Evolutionary conservation across 768 basidiomycete species (phyloP).

Genomic region (Tricholoma matsutake): DNA sequence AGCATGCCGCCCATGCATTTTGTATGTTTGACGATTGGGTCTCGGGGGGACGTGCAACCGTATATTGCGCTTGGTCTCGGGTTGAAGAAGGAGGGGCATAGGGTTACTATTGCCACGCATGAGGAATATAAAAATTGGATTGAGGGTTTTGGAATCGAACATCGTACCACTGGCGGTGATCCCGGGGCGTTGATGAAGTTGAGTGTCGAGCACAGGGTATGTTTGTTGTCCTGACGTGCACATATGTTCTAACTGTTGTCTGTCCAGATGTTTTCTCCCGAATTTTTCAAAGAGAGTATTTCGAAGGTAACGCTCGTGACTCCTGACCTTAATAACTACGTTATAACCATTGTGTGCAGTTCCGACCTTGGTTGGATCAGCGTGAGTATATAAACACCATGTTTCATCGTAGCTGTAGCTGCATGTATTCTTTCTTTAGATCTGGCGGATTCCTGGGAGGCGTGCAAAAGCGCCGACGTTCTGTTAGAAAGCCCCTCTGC

Average conservation of each 20-base stretch:
- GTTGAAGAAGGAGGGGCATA: conserved; percentile 46
- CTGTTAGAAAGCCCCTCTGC: conserved; percentile 65
- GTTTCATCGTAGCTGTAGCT: background rate
- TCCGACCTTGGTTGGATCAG: conserved; percentile 64
- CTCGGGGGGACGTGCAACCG: conserved; percentile 63
- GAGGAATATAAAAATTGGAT: conserved; percentile 55
- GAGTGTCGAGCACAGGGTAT: conserved; percentile 39
- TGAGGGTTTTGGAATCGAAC: conserved; percentile 53
- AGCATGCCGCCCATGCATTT: conserved; percentile 45
- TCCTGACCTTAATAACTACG: background rate
- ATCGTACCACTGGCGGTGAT: conserved; percentile 65
- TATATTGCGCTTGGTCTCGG: conserved; percentile 54
- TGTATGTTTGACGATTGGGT: conserved; percentile 63
- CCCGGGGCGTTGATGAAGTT: conserved; percentile 69
- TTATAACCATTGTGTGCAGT: conserved; percentile 29
- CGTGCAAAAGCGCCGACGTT: conserved; percentile 63
- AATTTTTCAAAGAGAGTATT: conserved; percentile 65
- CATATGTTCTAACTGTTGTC: background rate
- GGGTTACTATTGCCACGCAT: conserved; percentile 57
- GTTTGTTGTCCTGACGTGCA: background rate
- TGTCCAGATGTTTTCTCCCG: conserved; percentile 61
- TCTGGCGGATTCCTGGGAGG: conserved; percentile 57
- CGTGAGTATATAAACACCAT: conserved; percentile 32
- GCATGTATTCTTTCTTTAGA: conserved; percentile 32
- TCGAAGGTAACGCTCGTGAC: conserved; percentile 38